Evolutionary conservation across 169 alveolate species (phyloP), one percentile per base, ranked within the genome.

Genomic region (Neospora caninum): DNA sequence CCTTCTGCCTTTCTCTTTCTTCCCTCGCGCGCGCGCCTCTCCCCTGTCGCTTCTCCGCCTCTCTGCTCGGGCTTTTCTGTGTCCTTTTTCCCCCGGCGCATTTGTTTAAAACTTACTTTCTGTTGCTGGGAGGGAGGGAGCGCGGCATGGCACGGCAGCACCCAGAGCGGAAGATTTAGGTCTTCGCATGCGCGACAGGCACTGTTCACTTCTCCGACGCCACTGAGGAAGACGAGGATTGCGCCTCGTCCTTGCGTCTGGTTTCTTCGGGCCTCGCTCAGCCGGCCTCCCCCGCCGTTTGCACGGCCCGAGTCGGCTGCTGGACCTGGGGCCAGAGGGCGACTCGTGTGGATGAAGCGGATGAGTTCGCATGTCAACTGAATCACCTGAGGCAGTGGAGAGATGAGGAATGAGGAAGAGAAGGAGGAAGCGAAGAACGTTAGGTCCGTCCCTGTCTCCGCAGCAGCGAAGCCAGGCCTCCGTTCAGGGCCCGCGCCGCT

Each of bases 101-200:
- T n/a, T n/a, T n/a, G n/a, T n/a, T 96, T 95, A 92, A 98, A 96
- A 64, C 73, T 22, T 27, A 99, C 99, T 95, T 97, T 97, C 94
- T 98, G 99, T 96, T 99, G 99, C 94, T 97, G 98, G 54, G 96
- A 92, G 6, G 99, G 99, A 6, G 99, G 99, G 58, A 99, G 97
- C 16, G 99, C 97, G 6, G 99, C 98, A 94, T 99, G 95, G 53
- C 95, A 99, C 31, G 99, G 98, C 29, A 99, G 99, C 38, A 99
- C 95, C 93, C 98, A 98, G 58, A 96, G 95, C 78, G 97, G 97
- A 92, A 96, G 95, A 9, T 99, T 99, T 0, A 97, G 93, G 70
- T 88, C 94, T 80, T 88, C 89, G 97, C 87, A 95, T 13, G 99
- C 98, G 49, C 97, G 94, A 92, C 93, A 88, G 43, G 70, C 92